Evolutionary conservation across 176 grass and related monocot species (phyloP).

Genomic region (Ananas comosus): DNA sequence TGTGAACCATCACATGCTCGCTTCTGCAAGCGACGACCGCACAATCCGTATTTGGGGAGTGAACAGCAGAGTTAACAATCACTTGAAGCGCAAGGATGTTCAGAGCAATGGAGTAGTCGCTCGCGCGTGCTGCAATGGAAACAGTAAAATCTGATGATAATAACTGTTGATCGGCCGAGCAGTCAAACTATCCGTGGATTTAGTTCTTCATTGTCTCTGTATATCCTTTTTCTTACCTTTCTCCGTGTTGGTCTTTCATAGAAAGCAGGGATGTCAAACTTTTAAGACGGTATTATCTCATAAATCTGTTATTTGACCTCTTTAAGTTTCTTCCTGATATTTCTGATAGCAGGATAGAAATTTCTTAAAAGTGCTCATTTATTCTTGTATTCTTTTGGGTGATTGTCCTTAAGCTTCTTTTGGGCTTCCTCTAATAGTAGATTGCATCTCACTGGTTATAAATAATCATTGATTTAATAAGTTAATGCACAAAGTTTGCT

Average conservation of each 20-base stretch:
- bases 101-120: neutral
- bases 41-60: slow-evolving; percentile 81
- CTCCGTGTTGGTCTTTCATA: neutral
- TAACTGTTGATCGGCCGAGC: neutral
- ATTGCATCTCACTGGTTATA: too few relatives aligned
- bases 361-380: too few relatives aligned
- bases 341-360: too few relatives aligned
- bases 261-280: neutral
- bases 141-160: neutral
- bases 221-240: neutral
- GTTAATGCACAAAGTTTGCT: too few relatives aligned
- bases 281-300: neutral
- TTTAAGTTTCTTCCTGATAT: too few relatives aligned
- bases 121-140: neutral
- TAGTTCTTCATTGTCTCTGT: neutral
- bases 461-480: too few relatives aligned
- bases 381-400: too few relatives aligned
- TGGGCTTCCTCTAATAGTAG: too few relatives aligned
- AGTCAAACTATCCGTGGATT: neutral
- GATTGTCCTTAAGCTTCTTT: too few relatives aligned
- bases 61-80: slow-evolving; percentile 15
- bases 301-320: neutral
- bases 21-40: slow-evolving; percentile 73
- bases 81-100: neutral
- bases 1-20: slow-evolving; percentile 70